These are phyloP conservation scores for Phytophthora melonis DNA, from an alignment of 352 stramenopile genomes.

Conservation along the genomic window DNA sequence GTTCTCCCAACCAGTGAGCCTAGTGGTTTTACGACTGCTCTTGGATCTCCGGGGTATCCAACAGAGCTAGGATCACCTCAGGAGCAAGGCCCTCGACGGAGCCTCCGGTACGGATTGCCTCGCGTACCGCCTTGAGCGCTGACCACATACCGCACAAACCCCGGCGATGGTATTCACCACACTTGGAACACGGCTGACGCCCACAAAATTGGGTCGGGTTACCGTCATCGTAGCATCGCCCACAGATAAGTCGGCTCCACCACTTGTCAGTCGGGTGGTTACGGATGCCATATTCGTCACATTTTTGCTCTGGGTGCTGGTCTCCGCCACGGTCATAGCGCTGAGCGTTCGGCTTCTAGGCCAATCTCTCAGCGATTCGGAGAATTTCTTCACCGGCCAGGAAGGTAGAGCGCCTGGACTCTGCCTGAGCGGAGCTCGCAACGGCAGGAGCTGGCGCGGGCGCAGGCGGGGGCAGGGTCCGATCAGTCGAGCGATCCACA, in stretches of 20 bases:
- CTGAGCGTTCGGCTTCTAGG: not conserved
- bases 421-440: not conserved
- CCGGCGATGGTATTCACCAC: too few species aligned
- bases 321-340: too few species aligned
- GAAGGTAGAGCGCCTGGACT: not conserved
- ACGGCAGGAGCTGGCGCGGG: too few species aligned
- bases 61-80: not conserved
- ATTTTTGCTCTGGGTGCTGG: too few species aligned
- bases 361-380: not conserved
- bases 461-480: not conserved
- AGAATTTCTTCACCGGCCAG: not conserved
- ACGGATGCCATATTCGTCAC: not conserved
- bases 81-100: not conserved
- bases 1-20: conserved; percentile 10
- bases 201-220: conserved; percentile 7
- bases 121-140: too few species aligned
- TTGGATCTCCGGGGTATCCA: not conserved
- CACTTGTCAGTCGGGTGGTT: not conserved
- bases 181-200: conserved; percentile 4
- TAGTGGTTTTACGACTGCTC: conserved; percentile 21
- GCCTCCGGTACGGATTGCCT: not conserved
- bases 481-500: not conserved
- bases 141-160: conserved; percentile 9
- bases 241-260: not conserved
- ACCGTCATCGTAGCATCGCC: conserved; percentile 9